Percentiles rank a stretch among this genome's conserved stretches.
Evolutionary conservation across 2,329 filamentous ascomycete genomes (phyloP).

Genomic region (Sarocladium brachiariae): DNA sequence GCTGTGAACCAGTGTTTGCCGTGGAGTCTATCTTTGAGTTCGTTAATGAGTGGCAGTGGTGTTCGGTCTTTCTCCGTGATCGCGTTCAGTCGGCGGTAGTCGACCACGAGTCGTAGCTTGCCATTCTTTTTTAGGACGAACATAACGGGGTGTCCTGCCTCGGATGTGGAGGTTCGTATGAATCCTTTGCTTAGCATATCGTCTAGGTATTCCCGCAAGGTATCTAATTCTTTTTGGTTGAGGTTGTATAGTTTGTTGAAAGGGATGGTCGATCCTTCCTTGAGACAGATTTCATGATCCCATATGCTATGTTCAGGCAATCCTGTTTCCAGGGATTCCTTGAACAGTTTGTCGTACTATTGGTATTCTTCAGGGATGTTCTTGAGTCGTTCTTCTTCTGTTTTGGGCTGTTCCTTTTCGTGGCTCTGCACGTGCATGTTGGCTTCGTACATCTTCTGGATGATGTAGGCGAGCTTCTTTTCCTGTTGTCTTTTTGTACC

Average conservation of each 20-base stretch:
- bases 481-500: slow-evolving; percentile 7
- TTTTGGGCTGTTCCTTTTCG: too few relatives aligned
- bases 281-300: slow-evolving; percentile 11
- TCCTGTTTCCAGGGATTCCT: slow-evolving; percentile 12
- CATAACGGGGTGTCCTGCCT: slow-evolving; percentile 12
- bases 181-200: slow-evolving; percentile 14
- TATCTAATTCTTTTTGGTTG: slow-evolving; percentile 12
- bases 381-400: slow-evolving; percentile 12
- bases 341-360: slow-evolving; percentile 14
- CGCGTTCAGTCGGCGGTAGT: slow-evolving; percentile 21
- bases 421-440: too few relatives aligned
- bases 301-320: slow-evolving; percentile 12
- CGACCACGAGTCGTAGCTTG: slow-evolving; percentile 17
- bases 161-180: slow-evolving; percentile 12
- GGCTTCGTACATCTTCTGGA: too few relatives aligned
- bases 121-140: slow-evolving; percentile 18
- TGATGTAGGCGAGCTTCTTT: slow-evolving; percentile 7
- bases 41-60: slow-evolving; percentile 17
- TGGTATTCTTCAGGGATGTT: slow-evolving; percentile 13
- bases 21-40: slow-evolving; percentile 18
- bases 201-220: slow-evolving; percentile 8
- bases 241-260: slow-evolving; percentile 13
- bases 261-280: not conserved
- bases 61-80: slow-evolving; percentile 20
- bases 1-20: slow-evolving; percentile 13